These are phyloP conservation scores for Cladosporium austrohemisphaericum DNA, from an alignment of 2,329 filamentous ascomycete species.

Conservation along the genomic window DNA sequence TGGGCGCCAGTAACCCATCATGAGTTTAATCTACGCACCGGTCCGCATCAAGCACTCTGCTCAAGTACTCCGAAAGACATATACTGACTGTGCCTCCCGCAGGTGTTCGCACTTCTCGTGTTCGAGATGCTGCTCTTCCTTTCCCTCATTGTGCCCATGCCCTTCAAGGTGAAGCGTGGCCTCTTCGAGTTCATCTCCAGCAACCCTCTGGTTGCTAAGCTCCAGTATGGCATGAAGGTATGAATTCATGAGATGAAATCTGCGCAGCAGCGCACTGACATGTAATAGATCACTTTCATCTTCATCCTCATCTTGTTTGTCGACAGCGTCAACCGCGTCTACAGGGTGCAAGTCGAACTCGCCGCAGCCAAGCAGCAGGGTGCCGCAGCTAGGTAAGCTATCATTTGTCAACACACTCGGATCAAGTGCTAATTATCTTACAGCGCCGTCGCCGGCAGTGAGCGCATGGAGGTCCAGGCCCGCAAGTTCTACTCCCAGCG, in stretches of 20 bases:
- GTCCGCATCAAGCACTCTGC: conserved; percentile 21
- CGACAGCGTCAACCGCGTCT: conserved; percentile 93
- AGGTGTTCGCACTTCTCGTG: conserved; percentile 82
- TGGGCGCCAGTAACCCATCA: conserved; percentile 19
- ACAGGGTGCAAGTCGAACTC: conserved; percentile 90
- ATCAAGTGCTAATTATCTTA: conserved; percentile 20
- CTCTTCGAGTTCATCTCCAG: conserved; percentile 96
- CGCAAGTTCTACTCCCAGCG: conserved; percentile 99
- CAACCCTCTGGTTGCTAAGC: conserved; percentile 76
- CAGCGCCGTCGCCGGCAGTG: conserved; percentile 71
- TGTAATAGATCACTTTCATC: conserved; percentile 79
- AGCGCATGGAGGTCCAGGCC: conserved; percentile 96
- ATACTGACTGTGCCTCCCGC: conserved; percentile 19
- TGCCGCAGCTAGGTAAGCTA: conserved; percentile 46
- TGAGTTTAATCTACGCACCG: conserved; percentile 38
- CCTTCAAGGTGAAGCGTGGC: conserved; percentile 78
- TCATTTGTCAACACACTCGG: background rate
- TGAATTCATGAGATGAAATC: conserved; percentile 13
- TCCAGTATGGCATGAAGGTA: conserved; percentile 95
- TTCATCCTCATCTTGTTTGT: conserved; percentile 98
- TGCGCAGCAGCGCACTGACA: background rate
- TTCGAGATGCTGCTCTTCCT: conserved; percentile 79
- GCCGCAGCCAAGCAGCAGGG: conserved; percentile 62
- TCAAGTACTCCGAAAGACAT: background rate
- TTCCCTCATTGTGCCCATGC: conserved; percentile 78